A percentile compares a stretch with the other conserved stretches of the same genome.
phyloP scores from a whole-genome alignment of 2,329 filamentous ascomycete genomes.

The Arthrobotrys musiformis region DNA sequence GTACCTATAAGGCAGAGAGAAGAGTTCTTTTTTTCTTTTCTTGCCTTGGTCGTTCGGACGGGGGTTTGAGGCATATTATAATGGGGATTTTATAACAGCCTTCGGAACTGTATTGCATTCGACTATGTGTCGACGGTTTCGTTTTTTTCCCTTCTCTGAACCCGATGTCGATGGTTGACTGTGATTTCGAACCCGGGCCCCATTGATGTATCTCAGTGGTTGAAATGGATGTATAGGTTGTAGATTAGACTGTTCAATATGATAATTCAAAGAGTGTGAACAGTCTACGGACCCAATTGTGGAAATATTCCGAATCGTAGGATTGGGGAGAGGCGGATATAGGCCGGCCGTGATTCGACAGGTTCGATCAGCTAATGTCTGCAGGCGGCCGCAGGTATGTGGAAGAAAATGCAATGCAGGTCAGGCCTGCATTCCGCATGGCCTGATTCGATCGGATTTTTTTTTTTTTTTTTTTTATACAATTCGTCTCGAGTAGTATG shows the following conservation, averaged over 20 bases:
- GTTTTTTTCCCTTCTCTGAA: not conserved
- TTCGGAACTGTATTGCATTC: conserved; percentile 26
- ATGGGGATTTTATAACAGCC: conserved; percentile 6
- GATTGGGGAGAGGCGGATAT: not conserved
- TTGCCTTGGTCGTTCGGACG: not conserved
- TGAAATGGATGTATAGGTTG: not conserved
- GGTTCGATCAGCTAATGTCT: no score
- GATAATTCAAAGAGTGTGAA: no score
- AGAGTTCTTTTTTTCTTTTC: not conserved
- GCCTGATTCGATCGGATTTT: conserved; percentile 13
- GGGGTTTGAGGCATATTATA: conserved; percentile 48
- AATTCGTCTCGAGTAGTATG: conserved; percentile 7
- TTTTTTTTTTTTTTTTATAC: not conserved
- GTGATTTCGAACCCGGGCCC: not conserved
- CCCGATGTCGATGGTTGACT: not conserved
- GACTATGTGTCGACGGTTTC: not conserved
- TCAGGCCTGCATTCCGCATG: conserved; percentile 48
- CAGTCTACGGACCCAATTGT: no score
- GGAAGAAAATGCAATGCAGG: conserved; percentile 38
- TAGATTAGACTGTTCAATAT: not conserved
- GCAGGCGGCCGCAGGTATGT: no score
- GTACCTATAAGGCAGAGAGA: not conserved
- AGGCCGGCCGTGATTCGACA: not conserved
- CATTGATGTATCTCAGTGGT: not conserved
- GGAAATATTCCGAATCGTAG: not conserved